Base-by-base conservation (phyloP, 805 yeast genomes). In the Ogataea paraovalis region DNA sequence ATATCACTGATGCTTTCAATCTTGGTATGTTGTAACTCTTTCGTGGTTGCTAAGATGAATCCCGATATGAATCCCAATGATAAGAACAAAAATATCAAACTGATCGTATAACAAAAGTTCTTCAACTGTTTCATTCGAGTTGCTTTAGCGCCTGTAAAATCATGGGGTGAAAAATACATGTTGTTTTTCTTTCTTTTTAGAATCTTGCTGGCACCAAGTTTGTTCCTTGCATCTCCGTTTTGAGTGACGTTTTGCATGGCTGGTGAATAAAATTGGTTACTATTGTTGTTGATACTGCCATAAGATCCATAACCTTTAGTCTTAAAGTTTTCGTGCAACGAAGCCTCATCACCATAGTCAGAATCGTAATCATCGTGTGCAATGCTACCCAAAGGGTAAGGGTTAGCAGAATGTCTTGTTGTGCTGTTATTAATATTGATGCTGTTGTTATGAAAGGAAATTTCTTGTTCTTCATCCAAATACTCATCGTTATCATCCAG, bases 1-100 rank as follows among this genome's bases (percentile, higher is more conserved):
- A 91, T 76, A 58, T 87, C 87, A 43, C 77, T 78, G 37, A 91
- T 72, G n/a, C 79, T 69, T 2, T 71, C 63, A 9, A 91, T 78
- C 19, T 76, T 68, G 18, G 89, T 83, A 50, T 78, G 76, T 44
- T 84, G 81, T 46, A 92, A 69, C 48, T 92, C 97, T 56, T 88
- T 89, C 18, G 89, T 83, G 1, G 96, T 83, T 0, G 97, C 97
- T 38, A 91, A 69, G 2, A 90, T 68, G 60, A 91, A 87, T 0
- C 98, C 98, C 58, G 84, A 73, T 4, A 86, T 71, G 59, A 92
- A 89, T 1, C 96, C 96, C 27, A 85, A 63, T 0, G 82, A 70
- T 10, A 87, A 65, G n/a, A 88, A 71, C 13, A 76, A 62, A 14
- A 79, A 54, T 2, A 79, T 73, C 33, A 75, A 58, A 37, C 72